Evolutionary conservation across 2,329 filamentous ascomycete species (phyloP), one percentile per base, ranked within the genome.

Genomic region (Sporothrix inflata): DNA sequence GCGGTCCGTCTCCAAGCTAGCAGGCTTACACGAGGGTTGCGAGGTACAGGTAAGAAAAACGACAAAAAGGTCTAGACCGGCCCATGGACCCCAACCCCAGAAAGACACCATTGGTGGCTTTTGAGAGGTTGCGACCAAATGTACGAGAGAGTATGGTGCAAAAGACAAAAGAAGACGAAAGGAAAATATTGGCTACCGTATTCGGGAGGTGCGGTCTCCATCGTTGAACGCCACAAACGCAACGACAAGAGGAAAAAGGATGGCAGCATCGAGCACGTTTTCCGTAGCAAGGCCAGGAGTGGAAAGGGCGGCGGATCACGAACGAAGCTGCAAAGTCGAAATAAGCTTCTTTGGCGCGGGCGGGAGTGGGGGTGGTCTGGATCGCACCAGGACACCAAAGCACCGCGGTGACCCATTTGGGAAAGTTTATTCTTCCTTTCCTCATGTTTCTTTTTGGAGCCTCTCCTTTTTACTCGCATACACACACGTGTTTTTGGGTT

Each of bases 211-310:
- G 5, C 6, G n/a, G 47, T 21, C 47, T 6, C n/a, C 12, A 27
- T 53, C 51, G 7, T 27, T 6, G 9, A 60, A 38, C 53, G 27
- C 51, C 53, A 60, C 53, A 38, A 38, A 60, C 11, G 24, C 27
- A 12, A 60, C 16, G 27, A 60, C 5, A 60, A 60, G 53, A 60
- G 53, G 27, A 60, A 60, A 60, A 60, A 34, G 1, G 27, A 38
- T 19, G 53, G 30, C 53, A 38, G 53, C 53, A 60, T 60, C 27
- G 53, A 60, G 53, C 53, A 60, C 53, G 53, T 60, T 60, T 60
- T 38, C 19, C 8, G 47, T 21, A n/a, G 53, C n/a, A 8, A 34
- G 27, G 19, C 53, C 53, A 60, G 30, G 53, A 60, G 27, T 38
- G 53, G 53, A 60, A 60, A 34, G 9, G 53, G 27, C 53, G 12